phyloP scores from a whole-genome alignment of 2,329 filamentous ascomycete species.

The Penicillium sclerotiorum region DNA sequence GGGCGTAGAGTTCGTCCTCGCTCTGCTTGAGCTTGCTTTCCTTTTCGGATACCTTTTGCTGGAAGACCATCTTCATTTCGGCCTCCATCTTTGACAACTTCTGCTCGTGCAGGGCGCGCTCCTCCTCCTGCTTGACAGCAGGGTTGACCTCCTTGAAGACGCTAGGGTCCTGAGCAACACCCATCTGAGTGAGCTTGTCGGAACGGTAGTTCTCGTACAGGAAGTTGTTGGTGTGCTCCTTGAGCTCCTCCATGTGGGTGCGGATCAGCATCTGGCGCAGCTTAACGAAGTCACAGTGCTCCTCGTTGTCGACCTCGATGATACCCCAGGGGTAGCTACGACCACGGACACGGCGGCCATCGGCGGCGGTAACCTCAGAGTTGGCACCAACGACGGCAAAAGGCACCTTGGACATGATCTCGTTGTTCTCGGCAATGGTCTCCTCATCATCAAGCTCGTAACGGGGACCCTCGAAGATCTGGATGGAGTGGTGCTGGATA shows the following conservation, averaged over 20 bases:
- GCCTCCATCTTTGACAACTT: constrained; percentile 99
- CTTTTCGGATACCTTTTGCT: constrained; percentile 99
- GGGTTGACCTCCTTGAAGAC: constrained; percentile 99
- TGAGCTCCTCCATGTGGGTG: constrained; percentile 99
- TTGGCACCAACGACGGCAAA: constrained; percentile 98
- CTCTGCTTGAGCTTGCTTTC: constrained; percentile 99
- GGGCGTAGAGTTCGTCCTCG: constrained; percentile 97
- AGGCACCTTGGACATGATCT: constrained; percentile 99
- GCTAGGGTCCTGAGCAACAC: constrained; percentile 95
- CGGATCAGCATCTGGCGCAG: constrained; percentile 99
- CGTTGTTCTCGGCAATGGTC: constrained; percentile 99
- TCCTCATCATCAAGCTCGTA: constrained; percentile 99
- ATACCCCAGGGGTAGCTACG: constrained; percentile 97
- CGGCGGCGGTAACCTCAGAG: constrained; percentile 84
- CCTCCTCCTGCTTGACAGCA: constrained; percentile 99
- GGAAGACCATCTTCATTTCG: constrained; percentile 99
- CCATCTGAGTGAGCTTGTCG: constrained; percentile 98
- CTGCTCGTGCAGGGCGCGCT: constrained; percentile 96
- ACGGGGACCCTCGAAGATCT: constrained; percentile 97
- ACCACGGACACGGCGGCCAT: constrained; percentile 93
- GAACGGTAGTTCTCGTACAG: constrained; percentile 99
- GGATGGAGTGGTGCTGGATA: constrained; percentile 95
- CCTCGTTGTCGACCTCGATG: constrained; percentile 99
- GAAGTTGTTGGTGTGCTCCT: constrained; percentile 99
- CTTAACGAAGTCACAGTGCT: constrained; percentile 99